Evolutionary conservation across 306 rosid species (phyloP), one percentile per base, ranked within the genome.

Genomic region (Abrus pulchellus): DNA sequence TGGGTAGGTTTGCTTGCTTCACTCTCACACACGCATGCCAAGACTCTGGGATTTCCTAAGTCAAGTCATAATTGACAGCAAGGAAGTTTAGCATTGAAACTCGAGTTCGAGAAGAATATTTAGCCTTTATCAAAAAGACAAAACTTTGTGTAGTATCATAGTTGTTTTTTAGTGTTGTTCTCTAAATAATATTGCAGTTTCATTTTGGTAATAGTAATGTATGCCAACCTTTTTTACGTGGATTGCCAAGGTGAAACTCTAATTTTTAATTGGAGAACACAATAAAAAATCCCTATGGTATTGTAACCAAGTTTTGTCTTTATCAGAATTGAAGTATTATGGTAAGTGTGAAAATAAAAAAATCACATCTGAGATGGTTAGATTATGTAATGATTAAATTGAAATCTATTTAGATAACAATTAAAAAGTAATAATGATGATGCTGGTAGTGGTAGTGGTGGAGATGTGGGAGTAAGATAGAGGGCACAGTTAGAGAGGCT

Each of bases 51-150:
- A n/a, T 38, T 20, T 38, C 32, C 32, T 14, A 1, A 63, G 30
- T 9, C 13, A 20, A 48, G 33, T 50, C 79, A 80, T 72, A 48
- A 32, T 30, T 72, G 67, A 70, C 48, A 3, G 41, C 55, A 48
- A 32, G 52, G 1, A 70, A 69, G 54, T 40, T 60, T 79, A 44
- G 50, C 27, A 68, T 45, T 9, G 62, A 44, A 33, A 36, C 9
- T 67, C 41, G 34, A 55, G 49, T 69, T 54, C 74, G 27, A 29
- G 69, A 44, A 30, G 54, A 59, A 60, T 32, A 45, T 59, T 59
- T 54, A n/a, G 66, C 45, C 41, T 41, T 66, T 66, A 9, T 41
- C 34, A 11, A 29, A 14, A 13, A 8, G 20, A 20, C 20, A 20
- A 20, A 20, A 20, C 20, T 20, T 20, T 20, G 20, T 20, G 20